Percentiles rank a stretch among this genome's conserved stretches.
Conservation (phyloP, 2,329 filamentous ascomycete genomes). For the Penicillium vulpinum region DNA sequence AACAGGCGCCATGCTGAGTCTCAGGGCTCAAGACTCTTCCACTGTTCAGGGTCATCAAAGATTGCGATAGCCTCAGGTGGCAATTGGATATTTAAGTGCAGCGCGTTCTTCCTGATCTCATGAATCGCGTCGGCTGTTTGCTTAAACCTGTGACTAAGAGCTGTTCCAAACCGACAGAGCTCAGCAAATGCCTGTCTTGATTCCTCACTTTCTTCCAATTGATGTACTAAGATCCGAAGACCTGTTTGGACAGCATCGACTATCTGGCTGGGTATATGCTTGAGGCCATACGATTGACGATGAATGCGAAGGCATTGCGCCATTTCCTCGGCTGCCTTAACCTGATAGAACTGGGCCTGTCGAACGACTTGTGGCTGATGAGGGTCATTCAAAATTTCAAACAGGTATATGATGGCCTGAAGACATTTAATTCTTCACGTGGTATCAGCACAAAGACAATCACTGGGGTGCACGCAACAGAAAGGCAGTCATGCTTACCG, state of each 20-base stretch:
- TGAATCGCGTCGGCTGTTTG: conserved; percentile 23
- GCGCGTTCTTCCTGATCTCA: conserved; percentile 21
- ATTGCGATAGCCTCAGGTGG: conserved; percentile 27
- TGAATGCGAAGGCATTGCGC: conserved; percentile 29
- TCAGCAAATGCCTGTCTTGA: conserved; percentile 28
- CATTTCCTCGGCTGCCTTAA: conserved; percentile 27
- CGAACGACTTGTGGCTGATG: conserved; percentile 11
- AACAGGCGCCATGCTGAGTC: background rate
- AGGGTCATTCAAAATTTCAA: conserved; percentile 25
- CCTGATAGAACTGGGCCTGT: conserved; percentile 17
- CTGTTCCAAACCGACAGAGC: conserved; percentile 27
- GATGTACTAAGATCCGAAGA: conserved; percentile 22
- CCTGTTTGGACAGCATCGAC: conserved; percentile 26
- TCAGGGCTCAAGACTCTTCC: conserved; percentile 3
- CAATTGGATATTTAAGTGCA: conserved; percentile 15
- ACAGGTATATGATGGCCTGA: conserved; percentile 28
- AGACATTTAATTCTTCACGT: conserved; percentile 30
- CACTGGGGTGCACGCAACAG: background rate
- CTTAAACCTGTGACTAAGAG: conserved; percentile 28
- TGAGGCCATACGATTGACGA: conserved; percentile 30
- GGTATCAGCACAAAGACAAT: conserved; percentile 11
- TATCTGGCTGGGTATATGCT: conserved; percentile 31
- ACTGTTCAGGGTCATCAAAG: conserved; percentile 19
- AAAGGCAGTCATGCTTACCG: conserved; percentile 26
- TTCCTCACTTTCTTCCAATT: conserved; percentile 23